Conservation (phyloP, 2,329 filamentous ascomycete species). For the Trichoderma koningiopsis region DNA sequence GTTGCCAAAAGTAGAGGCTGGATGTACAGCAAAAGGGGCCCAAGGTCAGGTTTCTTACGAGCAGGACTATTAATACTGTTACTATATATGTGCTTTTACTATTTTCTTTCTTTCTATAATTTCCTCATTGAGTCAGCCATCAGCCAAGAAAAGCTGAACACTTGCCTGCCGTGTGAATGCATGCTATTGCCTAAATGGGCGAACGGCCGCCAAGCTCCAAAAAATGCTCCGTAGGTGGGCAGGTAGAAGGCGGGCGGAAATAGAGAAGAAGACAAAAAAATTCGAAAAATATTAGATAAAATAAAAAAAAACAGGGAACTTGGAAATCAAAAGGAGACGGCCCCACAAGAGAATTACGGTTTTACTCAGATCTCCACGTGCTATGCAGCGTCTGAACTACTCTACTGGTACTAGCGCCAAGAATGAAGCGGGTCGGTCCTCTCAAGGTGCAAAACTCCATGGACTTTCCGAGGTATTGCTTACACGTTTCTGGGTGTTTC, state of each 20-base stretch:
- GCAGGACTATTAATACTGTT: neutral
- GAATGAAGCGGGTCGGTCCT: neutral
- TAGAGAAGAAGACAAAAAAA: neutral
- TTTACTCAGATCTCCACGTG: conserved; percentile 16
- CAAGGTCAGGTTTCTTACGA: neutral
- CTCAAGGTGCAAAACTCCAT: conserved; percentile 3
- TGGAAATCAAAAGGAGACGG: neutral
- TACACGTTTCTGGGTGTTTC: neutral
- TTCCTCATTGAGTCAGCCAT: neutral
- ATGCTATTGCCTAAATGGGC: neutral
- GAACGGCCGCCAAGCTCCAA: neutral
- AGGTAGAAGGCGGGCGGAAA: neutral
- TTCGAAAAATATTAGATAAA: neutral
- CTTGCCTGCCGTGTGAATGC: neutral
- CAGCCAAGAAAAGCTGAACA: neutral
- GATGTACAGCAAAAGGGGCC: neutral
- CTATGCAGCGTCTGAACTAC: conserved; percentile 9
- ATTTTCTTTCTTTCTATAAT: neutral
- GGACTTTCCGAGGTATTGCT: conserved; percentile 11
- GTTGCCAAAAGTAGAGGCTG: neutral
- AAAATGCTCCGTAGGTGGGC: neutral
- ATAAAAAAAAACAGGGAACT: neutral
- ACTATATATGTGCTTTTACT: neutral
- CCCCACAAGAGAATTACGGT: neutral
- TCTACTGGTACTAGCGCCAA: neutral